A percentile compares a stretch with the other conserved stretches of the same genome.
phyloP scores from a whole-genome alignment of 2,329 filamentous ascomycete species.

The Curvularia eragrostidis region DNA sequence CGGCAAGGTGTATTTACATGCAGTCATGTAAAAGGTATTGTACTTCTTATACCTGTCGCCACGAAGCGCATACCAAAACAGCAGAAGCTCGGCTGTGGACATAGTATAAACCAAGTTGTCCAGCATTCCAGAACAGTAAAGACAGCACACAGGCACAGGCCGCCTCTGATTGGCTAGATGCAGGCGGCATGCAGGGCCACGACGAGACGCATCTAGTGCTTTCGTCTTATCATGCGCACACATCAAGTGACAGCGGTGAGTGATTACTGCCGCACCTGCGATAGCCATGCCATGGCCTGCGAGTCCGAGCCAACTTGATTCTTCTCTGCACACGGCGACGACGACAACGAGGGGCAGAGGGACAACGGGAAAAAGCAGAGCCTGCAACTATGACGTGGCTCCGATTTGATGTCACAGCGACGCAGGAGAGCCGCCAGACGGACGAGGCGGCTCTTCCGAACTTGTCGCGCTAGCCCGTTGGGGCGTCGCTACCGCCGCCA shows the following conservation, averaged over 20 bases:
- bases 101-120: background rate
- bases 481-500: conserved; percentile 8
- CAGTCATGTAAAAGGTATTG: background rate
- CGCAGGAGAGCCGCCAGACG: conserved; percentile 1
- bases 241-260: conserved; percentile 7
- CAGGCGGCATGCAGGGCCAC: conserved; percentile 5
- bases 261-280: background rate
- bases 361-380: background rate
- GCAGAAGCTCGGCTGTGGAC: background rate
- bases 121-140: background rate
- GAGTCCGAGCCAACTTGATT: background rate
- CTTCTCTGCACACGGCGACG: background rate
- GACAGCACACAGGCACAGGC: background rate
- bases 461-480: conserved; percentile 3
- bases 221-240: conserved; percentile 7
- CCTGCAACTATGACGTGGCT: conserved; percentile 9
- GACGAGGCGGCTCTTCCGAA: background rate
- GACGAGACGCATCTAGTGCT: conserved; percentile 6
- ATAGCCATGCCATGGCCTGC: background rate
- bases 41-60: too few species aligned
- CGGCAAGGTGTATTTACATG: background rate
- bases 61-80: background rate
- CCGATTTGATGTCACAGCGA: conserved; percentile 1
- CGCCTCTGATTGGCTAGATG: background rate
- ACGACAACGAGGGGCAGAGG: background rate